phyloP scores from a whole-genome alignment of 352 stramenopile genomes.

The Aphanomyces stellatus region DNA sequence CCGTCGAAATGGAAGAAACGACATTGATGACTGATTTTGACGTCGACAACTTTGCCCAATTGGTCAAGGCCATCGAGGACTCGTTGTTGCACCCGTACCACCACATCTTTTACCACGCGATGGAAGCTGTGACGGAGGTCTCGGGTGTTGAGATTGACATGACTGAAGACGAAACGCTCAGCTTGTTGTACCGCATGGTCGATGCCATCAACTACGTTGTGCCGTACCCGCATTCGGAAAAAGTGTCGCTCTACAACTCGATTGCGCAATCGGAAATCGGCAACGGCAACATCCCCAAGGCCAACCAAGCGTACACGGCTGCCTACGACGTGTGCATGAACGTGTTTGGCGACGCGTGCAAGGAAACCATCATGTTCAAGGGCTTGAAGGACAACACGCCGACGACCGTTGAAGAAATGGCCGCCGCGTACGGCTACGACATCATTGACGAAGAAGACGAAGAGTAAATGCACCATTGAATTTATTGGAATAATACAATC shows the following conservation, averaged over 20 bases:
- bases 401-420: slow-evolving; percentile 42
- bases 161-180: not conserved
- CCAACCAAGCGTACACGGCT: slow-evolving; percentile 41
- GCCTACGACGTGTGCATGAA: slow-evolving; percentile 50
- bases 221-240: slow-evolving; percentile 57
- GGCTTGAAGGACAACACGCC: slow-evolving; percentile 48
- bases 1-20: not conserved
- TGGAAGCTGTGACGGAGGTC: not conserved
- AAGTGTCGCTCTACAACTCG: slow-evolving; percentile 77
- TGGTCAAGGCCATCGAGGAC: not conserved
- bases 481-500: too few species aligned
- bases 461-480: not conserved
- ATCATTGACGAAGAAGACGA: not conserved
- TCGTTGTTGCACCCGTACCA: not conserved
- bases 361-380: slow-evolving; percentile 49
- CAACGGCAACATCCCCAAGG: slow-evolving; percentile 37
- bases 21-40: slow-evolving; percentile 11
- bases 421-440: slow-evolving; percentile 33
- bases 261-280: slow-evolving; percentile 59
- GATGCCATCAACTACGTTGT: slow-evolving; percentile 36
- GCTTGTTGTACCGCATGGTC: not conserved
- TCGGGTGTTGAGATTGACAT: not conserved
- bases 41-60: not conserved
- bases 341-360: slow-evolving; percentile 48
- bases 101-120: not conserved